These are phyloP conservation scores for Bjerkandera adusta DNA, from an alignment of 1,284 basidiomycete genomes.

Conservation along the genomic window DNA sequence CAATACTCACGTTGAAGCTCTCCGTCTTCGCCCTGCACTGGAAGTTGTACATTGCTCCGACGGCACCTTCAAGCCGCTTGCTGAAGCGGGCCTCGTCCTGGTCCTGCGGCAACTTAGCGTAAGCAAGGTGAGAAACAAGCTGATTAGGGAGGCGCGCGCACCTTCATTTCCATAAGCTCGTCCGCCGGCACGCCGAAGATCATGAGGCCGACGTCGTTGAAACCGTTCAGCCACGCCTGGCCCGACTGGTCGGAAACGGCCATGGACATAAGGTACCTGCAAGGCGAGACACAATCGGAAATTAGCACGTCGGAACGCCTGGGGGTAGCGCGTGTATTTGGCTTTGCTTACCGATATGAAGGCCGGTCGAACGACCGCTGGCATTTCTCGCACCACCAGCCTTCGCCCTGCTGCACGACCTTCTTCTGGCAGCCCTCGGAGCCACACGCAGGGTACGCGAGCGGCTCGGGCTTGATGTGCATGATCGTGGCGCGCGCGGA, in stretches of 20 bases:
- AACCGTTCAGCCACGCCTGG: constrained; percentile 92
- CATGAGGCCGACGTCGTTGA: constrained; percentile 87
- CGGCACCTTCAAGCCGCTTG: constrained; percentile 61
- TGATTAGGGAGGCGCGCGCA: constrained; percentile 22
- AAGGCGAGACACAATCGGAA: no score
- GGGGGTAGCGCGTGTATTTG: not conserved
- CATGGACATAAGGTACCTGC: constrained; percentile 87
- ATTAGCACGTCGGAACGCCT: not conserved
- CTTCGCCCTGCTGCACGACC: constrained; percentile 66
- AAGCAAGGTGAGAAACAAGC: not conserved
- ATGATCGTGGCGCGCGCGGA: constrained; percentile 82
- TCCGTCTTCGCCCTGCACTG: constrained; percentile 88
- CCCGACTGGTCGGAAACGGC: constrained; percentile 89
- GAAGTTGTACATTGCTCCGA: constrained; percentile 79
- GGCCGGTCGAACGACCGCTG: constrained; percentile 72
- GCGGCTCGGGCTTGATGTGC: constrained; percentile 86
- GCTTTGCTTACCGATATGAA: constrained; percentile 66
- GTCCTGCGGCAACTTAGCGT: constrained; percentile 41
- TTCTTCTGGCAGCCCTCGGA: constrained; percentile 90
- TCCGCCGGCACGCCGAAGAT: constrained; percentile 83
- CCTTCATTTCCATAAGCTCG: constrained; percentile 75
- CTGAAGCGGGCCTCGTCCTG: constrained; percentile 65
- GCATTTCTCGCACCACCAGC: constrained; percentile 96
- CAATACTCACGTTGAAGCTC: constrained; percentile 65
- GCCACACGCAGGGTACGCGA: constrained; percentile 91